phyloP scores from a whole-genome alignment of 1,139 yeast genomes.

The Scheffersomyces stambukii region DNA sequence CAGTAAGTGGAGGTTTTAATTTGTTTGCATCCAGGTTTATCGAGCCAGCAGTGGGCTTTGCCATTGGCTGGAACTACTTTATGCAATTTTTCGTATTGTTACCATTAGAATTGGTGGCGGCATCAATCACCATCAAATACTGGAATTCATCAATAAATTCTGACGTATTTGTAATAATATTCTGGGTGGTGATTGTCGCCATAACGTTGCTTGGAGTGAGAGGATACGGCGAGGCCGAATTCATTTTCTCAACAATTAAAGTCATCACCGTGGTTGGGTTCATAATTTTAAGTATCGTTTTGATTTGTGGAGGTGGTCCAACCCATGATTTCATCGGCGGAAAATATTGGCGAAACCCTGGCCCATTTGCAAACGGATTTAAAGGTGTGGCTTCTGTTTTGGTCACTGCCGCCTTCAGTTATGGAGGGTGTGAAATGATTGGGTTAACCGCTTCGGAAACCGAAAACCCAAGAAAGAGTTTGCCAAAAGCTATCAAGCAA shows the following conservation, averaged over 20 bases:
- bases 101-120: constrained; percentile 38
- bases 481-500: constrained; percentile 42
- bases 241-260: constrained; percentile 33
- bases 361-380: constrained; percentile 40
- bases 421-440: constrained; percentile 41
- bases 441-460: constrained; percentile 41
- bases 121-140: constrained; percentile 35
- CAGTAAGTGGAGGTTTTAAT: constrained; percentile 38
- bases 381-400: constrained; percentile 40
- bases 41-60: constrained; percentile 40
- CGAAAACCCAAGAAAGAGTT: constrained; percentile 32
- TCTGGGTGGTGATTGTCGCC: constrained; percentile 31
- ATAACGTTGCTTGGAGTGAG: constrained; percentile 39
- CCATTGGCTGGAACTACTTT: constrained; percentile 43
- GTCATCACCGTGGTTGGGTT: constrained; percentile 39
- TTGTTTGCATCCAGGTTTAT: constrained; percentile 36
- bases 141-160: constrained; percentile 37
- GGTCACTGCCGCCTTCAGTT: constrained; percentile 41
- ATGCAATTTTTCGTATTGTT: constrained; percentile 33
- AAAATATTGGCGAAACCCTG: constrained; percentile 36
- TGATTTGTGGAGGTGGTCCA: constrained; percentile 41
- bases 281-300: constrained; percentile 37
- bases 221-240: constrained; percentile 45
- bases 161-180: constrained; percentile 36
- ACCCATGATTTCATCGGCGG: constrained; percentile 35